phyloP scores from a whole-genome alignment of 2,329 filamentous ascomycete species.

The Stachybotrys echinatus region DNA sequence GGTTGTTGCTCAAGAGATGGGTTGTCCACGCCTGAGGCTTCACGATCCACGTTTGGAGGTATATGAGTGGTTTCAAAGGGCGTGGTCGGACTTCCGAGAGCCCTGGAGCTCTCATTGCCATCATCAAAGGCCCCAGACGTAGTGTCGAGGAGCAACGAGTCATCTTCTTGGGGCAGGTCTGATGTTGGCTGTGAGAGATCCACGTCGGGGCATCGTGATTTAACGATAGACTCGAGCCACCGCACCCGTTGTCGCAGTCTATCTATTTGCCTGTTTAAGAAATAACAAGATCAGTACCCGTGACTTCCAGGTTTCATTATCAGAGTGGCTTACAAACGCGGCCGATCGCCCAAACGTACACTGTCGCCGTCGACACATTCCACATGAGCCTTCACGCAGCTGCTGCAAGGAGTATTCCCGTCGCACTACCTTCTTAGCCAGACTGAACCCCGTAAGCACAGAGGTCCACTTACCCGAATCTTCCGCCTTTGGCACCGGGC shows the following conservation, averaged over 20 bases:
- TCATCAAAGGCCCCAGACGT: too few species aligned
- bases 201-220: constrained; percentile 33
- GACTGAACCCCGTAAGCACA: background rate
- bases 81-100: too few species aligned
- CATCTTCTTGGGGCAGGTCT: background rate
- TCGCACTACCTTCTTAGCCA: constrained; percentile 32
- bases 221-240: constrained; percentile 41
- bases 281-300: background rate
- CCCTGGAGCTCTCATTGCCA: too few species aligned
- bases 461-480: constrained; percentile 32
- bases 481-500: constrained; percentile 41
- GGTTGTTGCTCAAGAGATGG: background rate
- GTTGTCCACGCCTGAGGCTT: background rate
- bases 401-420: constrained; percentile 35
- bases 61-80: too few species aligned
- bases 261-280: constrained; percentile 18
- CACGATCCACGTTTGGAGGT: too few species aligned
- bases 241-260: constrained; percentile 33
- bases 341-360: constrained; percentile 29
- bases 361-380: constrained; percentile 39
- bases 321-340: constrained; percentile 28
- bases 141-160: background rate
- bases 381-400: constrained; percentile 35
- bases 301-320: background rate
- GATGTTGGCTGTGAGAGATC: constrained; percentile 21